Evolutionary conservation across 225 moss, liverwort and hornwort genomes (phyloP).

Genomic region (Straminergon stramineum): DNA sequence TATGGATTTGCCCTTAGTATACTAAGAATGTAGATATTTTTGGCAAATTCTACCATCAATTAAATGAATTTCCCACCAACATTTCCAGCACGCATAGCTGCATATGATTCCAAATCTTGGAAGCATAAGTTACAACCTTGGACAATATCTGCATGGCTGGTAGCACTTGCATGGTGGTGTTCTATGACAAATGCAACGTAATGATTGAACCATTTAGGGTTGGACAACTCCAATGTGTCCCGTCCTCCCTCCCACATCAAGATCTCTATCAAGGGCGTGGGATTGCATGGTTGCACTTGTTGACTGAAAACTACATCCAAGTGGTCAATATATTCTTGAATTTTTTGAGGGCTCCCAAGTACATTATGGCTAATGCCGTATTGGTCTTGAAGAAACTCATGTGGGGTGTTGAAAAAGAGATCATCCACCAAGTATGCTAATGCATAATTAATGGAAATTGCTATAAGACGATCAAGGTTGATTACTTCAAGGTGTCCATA

Average conservation of each 20-base stretch:
- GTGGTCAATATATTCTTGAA: background rate
- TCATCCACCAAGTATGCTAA: background rate
- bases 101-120: background rate
- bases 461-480: fast-evolving
- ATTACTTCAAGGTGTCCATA: background rate
- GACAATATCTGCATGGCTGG: background rate
- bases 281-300: background rate
- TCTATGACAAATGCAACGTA: background rate
- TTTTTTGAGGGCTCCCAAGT: fast-evolving
- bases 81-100: background rate
- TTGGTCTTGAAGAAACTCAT: background rate
- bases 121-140: background rate
- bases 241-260: background rate
- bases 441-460: background rate
- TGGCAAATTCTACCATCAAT: background rate
- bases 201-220: background rate
- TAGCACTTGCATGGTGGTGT: fast-evolving
- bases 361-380: fast-evolving
- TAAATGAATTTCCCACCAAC: background rate
- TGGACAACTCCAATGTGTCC: background rate
- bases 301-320: too few species aligned
- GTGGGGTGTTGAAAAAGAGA: fast-evolving
- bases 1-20: background rate
- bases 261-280: background rate
- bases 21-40: background rate